Percentiles rank a stretch among this genome's conserved stretches.
Evolutionary conservation across 2,329 filamentous ascomycete genomes (phyloP).

Genomic region (Grosmannia serpens): DNA sequence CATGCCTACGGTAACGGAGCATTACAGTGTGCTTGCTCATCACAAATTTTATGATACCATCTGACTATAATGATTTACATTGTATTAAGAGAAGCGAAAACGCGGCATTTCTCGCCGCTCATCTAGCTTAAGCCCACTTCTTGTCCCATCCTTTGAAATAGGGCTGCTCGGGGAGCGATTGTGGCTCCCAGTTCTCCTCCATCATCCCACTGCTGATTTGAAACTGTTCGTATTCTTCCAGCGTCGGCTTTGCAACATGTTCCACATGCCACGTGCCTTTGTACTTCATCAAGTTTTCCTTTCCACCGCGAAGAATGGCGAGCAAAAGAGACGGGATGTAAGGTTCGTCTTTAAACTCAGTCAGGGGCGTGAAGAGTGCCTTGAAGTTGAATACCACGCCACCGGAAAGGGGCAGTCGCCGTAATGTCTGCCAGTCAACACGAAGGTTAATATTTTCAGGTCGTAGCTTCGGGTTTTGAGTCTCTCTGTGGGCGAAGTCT

Average conservation of each 20-base stretch:
- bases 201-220: conserved; percentile 1
- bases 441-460: conserved; percentile 52
- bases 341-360: conserved; percentile 59
- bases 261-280: conserved; percentile 6
- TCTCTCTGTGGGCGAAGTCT: conserved; percentile 25
- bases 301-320: conserved; percentile 57
- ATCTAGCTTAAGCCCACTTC: neutral
- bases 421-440: conserved; percentile 81
- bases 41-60: neutral
- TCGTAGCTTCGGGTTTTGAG: conserved; percentile 24
- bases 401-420: conserved; percentile 64
- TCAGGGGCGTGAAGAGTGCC: conserved; percentile 65
- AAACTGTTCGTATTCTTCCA: neutral
- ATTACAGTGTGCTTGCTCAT: neutral
- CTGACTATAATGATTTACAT: neutral
- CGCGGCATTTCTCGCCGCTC: neutral
- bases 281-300: conserved; percentile 10
- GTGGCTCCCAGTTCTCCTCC: neutral
- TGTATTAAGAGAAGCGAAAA: neutral
- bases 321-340: conserved; percentile 58
- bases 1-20: too few relatives aligned
- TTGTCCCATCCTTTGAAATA: conserved; percentile 4
- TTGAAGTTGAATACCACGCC: conserved; percentile 83
- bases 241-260: neutral
- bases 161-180: neutral